Percentiles rank a stretch among this genome's conserved stretches.
Conservation (phyloP, 2,329 filamentous ascomycete species). For the Chrysoporthe austroafricana region DNA sequence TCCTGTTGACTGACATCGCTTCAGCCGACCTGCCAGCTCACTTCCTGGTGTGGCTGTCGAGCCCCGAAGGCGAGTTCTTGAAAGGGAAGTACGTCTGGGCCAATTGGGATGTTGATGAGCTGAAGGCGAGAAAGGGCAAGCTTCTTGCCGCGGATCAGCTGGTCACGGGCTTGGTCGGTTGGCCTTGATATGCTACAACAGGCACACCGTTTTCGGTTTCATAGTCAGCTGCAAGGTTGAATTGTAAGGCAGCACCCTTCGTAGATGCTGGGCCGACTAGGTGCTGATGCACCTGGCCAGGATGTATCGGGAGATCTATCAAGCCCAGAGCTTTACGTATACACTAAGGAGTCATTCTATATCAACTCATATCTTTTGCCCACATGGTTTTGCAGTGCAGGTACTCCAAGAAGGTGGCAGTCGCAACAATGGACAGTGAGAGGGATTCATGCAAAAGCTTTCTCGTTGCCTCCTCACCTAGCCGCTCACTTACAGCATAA, state of each 20-base stretch:
- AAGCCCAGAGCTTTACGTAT: neutral
- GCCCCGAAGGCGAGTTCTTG: constrained; percentile 41
- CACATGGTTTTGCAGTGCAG: no score
- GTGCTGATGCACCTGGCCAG: no score
- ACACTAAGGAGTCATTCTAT: neutral
- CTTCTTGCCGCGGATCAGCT: constrained; percentile 1
- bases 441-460: neutral
- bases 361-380: neutral
- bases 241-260: no score
- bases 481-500: neutral
- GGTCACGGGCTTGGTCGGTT: constrained; percentile 19
- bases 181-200: neutral
- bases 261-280: no score
- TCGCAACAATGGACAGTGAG: neutral
- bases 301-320: neutral
- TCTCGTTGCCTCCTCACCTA: neutral
- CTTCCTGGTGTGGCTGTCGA: constrained; percentile 37
- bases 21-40: constrained; percentile 31
- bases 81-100: constrained; percentile 43
- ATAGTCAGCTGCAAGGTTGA: no score
- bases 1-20: neutral
- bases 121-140: constrained; percentile 34
- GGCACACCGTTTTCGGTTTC: neutral
- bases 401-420: neutral
- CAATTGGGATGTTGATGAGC: constrained; percentile 48